Evolutionary conservation across 768 basidiomycete species (phyloP), one percentile per base, ranked within the genome.

Genomic region (Termitomyces sp.): DNA sequence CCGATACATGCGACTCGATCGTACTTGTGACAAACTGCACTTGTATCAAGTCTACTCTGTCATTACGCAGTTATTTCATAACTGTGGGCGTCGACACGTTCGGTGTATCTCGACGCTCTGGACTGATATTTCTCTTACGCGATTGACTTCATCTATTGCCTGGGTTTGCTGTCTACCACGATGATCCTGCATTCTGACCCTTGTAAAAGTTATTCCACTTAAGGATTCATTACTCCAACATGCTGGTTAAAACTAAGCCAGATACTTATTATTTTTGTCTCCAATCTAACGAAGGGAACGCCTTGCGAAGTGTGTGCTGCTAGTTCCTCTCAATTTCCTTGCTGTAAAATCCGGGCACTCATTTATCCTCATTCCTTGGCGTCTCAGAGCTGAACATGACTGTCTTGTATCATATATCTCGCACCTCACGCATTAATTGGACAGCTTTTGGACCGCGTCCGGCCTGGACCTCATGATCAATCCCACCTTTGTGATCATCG

Each of bases 171-270:
- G 20, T 51, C 20, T 48, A 53, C 55, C 44, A 20, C 16, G n/a
- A 23, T 20, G 35, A 38, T 14, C 23, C 38, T 1, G 18, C 32
- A 20, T 23, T n/a, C 41, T 44, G 58, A 56, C 66, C 66, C 47
- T 57, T 56, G 48, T 57, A 60, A 66, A 66, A 63, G 35, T 38
- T 33, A 43, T 51, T 36, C 46, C 51, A 47, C 50, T 46, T 47
- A 36, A 43, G 32, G 43, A 38, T 58, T 41, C n/a, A 58, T 47
- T 46, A 46, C 23, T 38, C 36, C 3, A 46, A 16, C 23, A 44
- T 44, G 43, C 44, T 52, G 43, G 35, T 36, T 12, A 28, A n/a
- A 52, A n/a, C 35, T 44, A 51, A 40, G 28, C 40, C 23, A 52
- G 26, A 26, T 26, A 46, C 30, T 46, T 38, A 36, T 28, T 40